These are phyloP conservation scores for Leptosphaerulina australis DNA, from an alignment of 2,329 filamentous ascomycete species.

Conservation along the genomic window DNA sequence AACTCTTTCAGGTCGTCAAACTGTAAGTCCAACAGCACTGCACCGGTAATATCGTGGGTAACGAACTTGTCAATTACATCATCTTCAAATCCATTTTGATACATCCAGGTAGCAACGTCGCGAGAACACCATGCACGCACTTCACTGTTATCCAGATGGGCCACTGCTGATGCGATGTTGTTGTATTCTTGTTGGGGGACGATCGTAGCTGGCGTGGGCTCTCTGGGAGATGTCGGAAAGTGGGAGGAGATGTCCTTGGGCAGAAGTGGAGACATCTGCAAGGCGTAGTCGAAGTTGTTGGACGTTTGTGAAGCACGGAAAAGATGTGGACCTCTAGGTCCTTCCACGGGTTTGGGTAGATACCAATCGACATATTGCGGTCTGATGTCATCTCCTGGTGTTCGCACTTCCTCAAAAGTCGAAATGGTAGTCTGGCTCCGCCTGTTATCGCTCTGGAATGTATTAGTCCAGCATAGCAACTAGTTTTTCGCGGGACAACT, in stretches of 20 bases:
- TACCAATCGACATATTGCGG: slow-evolving; percentile 66
- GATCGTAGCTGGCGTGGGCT: slow-evolving; percentile 45
- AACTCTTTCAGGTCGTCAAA: slow-evolving; percentile 86
- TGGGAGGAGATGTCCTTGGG: slow-evolving; percentile 62
- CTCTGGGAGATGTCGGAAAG: slow-evolving; percentile 51
- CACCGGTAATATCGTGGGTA: slow-evolving; percentile 89
- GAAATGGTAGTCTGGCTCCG: slow-evolving; percentile 85
- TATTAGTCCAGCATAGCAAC: slow-evolving; percentile 29
- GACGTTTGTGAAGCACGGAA: slow-evolving; percentile 75
- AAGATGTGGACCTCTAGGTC: slow-evolving; percentile 83
- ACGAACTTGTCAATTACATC: slow-evolving; percentile 82
- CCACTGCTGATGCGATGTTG: slow-evolving; percentile 57
- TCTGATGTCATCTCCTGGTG: slow-evolving; percentile 68
- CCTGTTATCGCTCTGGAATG: slow-evolving; percentile 60
- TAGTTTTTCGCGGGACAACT: slow-evolving; percentile 38
- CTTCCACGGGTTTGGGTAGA: slow-evolving; percentile 71
- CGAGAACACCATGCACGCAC: slow-evolving; percentile 73
- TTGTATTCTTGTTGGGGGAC: slow-evolving; percentile 54
- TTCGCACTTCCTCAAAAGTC: slow-evolving; percentile 81
- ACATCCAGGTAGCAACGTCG: slow-evolving; percentile 86
- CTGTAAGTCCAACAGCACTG: slow-evolving; percentile 86
- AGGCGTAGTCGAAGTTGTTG: slow-evolving; percentile 58
- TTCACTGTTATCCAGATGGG: slow-evolving; percentile 65
- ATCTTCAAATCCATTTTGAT: slow-evolving; percentile 78
- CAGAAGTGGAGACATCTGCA: slow-evolving; percentile 76